Conservation (phyloP, 768 basidiomycete genomes). For the Hebeloma cylindrosporum region DNA sequence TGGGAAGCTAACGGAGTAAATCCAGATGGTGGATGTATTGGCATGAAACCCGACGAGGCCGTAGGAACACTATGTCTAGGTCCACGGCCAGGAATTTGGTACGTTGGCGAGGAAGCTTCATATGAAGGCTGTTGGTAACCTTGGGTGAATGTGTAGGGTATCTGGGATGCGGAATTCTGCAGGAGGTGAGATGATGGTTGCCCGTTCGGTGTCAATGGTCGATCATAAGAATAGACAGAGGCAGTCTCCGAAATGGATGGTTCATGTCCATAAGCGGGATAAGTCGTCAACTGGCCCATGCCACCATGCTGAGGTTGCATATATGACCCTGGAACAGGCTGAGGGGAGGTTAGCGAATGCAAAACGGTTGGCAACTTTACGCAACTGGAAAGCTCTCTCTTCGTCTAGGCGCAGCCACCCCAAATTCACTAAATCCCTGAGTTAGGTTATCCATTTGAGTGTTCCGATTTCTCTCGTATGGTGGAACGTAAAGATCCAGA, state of each 20-base stretch:
- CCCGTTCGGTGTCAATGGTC: constrained; percentile 35
- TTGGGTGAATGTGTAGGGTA: constrained; percentile 31
- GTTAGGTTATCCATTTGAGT: constrained; percentile 54
- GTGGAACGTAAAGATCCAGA: constrained; percentile 70
- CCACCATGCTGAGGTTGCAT: constrained; percentile 34
- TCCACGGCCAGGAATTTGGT: constrained; percentile 43
- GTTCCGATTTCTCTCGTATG: constrained; percentile 56
- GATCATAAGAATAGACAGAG: constrained; percentile 41
- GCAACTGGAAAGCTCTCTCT: constrained; percentile 64
- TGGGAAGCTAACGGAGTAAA: constrained; percentile 38
- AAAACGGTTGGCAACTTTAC: constrained; percentile 9
- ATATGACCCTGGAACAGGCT: constrained; percentile 39
- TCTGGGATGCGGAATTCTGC: constrained; percentile 26
- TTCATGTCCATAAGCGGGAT: constrained; percentile 39
- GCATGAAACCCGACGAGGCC: constrained; percentile 68
- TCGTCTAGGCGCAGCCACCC: constrained; percentile 45
- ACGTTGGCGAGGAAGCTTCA: constrained; percentile 34
- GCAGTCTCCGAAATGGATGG: constrained; percentile 33
- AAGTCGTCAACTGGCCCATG: constrained; percentile 30
- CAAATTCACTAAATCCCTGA: constrained; percentile 67
- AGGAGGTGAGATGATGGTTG: constrained; percentile 28
- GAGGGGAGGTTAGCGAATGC: constrained; percentile 11
- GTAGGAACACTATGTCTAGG: constrained; percentile 69
- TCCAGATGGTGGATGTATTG: constrained; percentile 44
- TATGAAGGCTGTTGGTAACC: constrained; percentile 41